phyloP scores from a whole-genome alignment of 108 stramenopile species.

The Nannochloropsis gaditana region DNA sequence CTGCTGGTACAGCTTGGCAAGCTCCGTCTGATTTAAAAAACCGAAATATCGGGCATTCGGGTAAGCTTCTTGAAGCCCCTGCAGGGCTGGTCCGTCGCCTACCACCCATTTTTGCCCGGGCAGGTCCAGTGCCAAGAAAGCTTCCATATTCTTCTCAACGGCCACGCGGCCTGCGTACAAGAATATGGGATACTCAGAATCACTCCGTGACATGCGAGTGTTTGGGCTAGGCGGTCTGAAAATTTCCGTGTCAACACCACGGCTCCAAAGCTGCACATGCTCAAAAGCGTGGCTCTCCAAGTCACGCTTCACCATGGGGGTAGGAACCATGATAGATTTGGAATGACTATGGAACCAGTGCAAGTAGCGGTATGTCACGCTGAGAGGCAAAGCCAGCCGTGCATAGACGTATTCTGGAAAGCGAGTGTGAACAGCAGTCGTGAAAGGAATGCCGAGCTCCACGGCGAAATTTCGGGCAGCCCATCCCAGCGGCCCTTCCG shows the following conservation, averaged over 20 bases:
- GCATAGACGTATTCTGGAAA: constrained; percentile 17
- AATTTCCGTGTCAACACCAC: background rate
- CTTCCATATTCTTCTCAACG: background rate
- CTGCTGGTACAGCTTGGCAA: background rate
- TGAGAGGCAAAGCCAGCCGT: background rate
- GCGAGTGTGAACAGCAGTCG: background rate
- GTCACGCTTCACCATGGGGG: constrained; percentile 7
- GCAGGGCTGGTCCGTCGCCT: background rate
- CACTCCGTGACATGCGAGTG: background rate
- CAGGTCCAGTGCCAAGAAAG: constrained; percentile 19
- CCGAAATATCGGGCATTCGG: background rate
- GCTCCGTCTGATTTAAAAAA: constrained; percentile 5
- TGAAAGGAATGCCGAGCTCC: constrained; percentile 3
- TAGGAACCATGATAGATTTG: background rate
- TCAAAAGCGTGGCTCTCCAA: background rate
- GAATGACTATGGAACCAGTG: constrained; percentile 7
- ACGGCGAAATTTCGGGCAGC: background rate
- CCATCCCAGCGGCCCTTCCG: constrained; percentile 8
- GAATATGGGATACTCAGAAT: background rate
- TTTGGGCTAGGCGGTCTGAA: background rate
- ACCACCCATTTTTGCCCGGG: constrained; percentile 13
- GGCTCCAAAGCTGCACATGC: background rate
- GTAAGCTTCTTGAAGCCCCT: constrained; percentile 11
- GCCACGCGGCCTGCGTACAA: constrained; percentile 15
- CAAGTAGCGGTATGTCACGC: background rate